A percentile compares a stretch with the other conserved stretches of the same genome.
Evolutionary conservation across 139 green algal species (phyloP).

Genomic region (Microglena sp.): DNA sequence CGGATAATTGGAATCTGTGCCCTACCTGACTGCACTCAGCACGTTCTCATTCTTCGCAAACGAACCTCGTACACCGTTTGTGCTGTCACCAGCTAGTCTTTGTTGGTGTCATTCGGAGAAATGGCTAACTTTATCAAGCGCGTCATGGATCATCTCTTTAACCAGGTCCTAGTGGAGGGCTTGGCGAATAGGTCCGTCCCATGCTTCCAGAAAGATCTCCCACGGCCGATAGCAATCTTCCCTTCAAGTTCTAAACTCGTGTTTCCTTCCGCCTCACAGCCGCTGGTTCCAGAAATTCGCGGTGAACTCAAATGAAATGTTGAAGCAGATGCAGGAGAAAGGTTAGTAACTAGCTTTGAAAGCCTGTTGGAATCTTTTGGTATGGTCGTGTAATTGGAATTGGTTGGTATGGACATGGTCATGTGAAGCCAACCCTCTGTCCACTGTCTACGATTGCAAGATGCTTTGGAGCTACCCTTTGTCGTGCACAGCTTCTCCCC

Average conservation of each 20-base stretch:
- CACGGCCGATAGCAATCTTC: background rate
- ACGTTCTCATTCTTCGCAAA: no score
- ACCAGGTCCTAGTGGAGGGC: constrained; percentile 26
- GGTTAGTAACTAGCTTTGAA: background rate
- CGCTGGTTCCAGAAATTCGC: constrained; percentile 18
- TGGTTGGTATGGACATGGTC: no score
- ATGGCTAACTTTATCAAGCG: constrained; percentile 18
- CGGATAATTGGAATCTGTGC: no score
- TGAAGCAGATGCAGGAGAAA: background rate
- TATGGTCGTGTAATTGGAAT: no score
- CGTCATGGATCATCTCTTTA: constrained; percentile 25
- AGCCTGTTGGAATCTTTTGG: no score
- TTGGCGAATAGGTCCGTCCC: constrained; percentile 24
- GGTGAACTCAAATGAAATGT: background rate
- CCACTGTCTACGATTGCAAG: no score
- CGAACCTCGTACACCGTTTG: no score
- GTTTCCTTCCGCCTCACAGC: background rate
- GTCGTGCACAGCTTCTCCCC: no score
- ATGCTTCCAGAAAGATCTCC: background rate
- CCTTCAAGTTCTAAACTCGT: background rate
- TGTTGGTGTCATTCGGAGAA: background rate
- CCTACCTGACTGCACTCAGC: no score
- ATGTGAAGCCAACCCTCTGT: no score
- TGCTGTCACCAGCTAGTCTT: background rate
- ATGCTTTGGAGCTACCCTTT: no score